Evolutionary conservation across 208 protist genomes (phyloP), one percentile per base, ranked within the genome.

Genomic region (Leishmania gerbilli): DNA sequence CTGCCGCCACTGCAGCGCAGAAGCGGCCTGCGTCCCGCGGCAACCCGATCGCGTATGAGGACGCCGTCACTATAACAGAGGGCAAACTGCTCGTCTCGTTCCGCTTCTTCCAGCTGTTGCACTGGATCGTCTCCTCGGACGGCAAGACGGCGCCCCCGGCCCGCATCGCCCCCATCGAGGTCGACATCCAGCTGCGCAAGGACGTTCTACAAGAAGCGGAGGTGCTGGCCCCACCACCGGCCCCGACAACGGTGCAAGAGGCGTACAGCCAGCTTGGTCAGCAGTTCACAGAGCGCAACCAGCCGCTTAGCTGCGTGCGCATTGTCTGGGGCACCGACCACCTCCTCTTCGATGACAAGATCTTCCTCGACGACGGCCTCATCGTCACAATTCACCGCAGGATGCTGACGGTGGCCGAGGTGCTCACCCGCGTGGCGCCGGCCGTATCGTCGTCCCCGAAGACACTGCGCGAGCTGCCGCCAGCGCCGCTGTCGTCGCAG

Each of bases 211-310:
- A 97, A 69, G 92, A 95, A 71, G 90, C 86, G 42, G 94, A 96
- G 79, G 83, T 95, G 47, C 71, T 96, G 47, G 81, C 86, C 0
- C 88, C 89, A 53, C 92, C 90, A 0, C 85, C 88, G 47, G 24
- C 84, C 15, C 94, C 94, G 27, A 75, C 71, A 15, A 93, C 77
- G 21, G 81, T 82, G 86, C 74, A 80, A 58, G 91, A 95, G 77
- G 79, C 84, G 58, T 95, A 88, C 81, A 86, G 79, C 19, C 84
- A 89, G 77, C 77, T 96, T 4, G 94, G 92, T 1, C 86, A 86
- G 34, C 91, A 95, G 84, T 85, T 90, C 86, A 95, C 92, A 47
- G 90, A 95, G 42, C 92, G 94, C 76, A 97, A 97, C 77, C 92
- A 95, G 81, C 88, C 85, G 9, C 86, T 97, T 7, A 93, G 87